Percentiles rank a stretch among this genome's conserved stretches.
phyloP scores from a whole-genome alignment of 352 stramenopile species.

The Pythium oligandrum region DNA sequence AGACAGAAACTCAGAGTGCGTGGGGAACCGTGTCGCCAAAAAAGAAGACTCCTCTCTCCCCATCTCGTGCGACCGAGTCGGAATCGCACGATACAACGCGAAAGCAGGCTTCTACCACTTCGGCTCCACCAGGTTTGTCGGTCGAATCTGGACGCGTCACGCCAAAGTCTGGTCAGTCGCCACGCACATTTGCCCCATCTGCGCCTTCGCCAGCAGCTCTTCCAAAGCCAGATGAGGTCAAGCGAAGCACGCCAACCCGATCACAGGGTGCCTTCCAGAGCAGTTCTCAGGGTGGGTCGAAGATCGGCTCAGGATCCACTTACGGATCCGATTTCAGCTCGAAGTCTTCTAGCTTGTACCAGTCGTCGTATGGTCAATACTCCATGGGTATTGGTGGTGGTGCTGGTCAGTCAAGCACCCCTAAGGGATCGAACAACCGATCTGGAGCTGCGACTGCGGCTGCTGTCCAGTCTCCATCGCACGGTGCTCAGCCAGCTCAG shows the following conservation, averaged over 20 bases:
- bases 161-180: slow-evolving; percentile 62
- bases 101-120: slow-evolving; percentile 34
- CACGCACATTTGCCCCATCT: slow-evolving; percentile 55
- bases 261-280: slow-evolving; percentile 44
- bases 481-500: slow-evolving; percentile 24
- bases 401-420: slow-evolving; percentile 33
- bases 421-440: slow-evolving; percentile 32
- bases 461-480: slow-evolving; percentile 54
- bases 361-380: slow-evolving; percentile 78
- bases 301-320: slow-evolving; percentile 46
- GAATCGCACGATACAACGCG: slow-evolving; percentile 9
- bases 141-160: slow-evolving; percentile 66
- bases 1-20: slow-evolving; percentile 39
- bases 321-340: slow-evolving; percentile 52
- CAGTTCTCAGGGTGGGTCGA: slow-evolving; percentile 32
- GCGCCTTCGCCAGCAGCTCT: slow-evolving; percentile 81
- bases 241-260: slow-evolving; percentile 63
- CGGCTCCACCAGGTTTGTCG: slow-evolving; percentile 61
- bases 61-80: slow-evolving; percentile 33
- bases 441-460: slow-evolving; percentile 13
- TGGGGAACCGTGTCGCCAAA: slow-evolving; percentile 63
- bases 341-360: slow-evolving; percentile 64
- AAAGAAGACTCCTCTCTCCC: slow-evolving; percentile 53
- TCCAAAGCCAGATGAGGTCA: slow-evolving; percentile 83
- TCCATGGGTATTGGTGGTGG: slow-evolving; percentile 62